Evolutionary conservation across 2,329 filamentous ascomycete species (phyloP), one percentile per base, ranked within the genome.

Genomic region (Sclerotinia spermophila): DNA sequence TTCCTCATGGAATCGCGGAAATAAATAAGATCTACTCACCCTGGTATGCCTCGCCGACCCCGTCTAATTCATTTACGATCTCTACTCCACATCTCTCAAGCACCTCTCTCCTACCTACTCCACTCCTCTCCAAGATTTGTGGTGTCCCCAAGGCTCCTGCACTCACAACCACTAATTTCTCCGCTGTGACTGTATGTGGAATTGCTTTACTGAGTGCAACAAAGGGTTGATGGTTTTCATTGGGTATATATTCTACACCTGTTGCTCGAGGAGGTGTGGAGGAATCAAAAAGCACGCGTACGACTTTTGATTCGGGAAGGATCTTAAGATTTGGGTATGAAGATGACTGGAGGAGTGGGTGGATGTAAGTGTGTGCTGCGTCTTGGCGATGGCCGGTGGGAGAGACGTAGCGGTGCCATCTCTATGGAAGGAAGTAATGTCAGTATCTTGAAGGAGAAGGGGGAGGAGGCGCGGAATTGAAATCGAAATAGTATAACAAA

Each of bases 101-200:
- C 8, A 88, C 75, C 2, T 83, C 80, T 0, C 82, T 79, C 59
- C 82, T 81, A n/a, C 87, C 88, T 1, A 91, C 75, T 11, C 89
- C 89, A 0, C 89, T 91, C 30, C 89, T 81, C 76, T 91, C 87
- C 0, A 91, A 83, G 1, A 91, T 82, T 51, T 77, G 78, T 40
- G 78, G 76, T 24, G 76, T 78, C 13, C 81, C 81, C 15, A 77
- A 76, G 45, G 79, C 78, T 51, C 79, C 79, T n/a, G 80, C 79
- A 27, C 83, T 81, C 6, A 84, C 79, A 5, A 86, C 80, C 8
- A 90, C 86, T 30, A 88, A 79, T 78, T 86, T 88, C 10, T 82
- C 81, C 4, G 88, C 87, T 59, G 79, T 82, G 27, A 89, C 79
- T 0, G 75, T 80, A 38, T 78, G 77, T 62, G 76, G 75, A 24